Conservation (phyloP, 208 protist species). For the Leishmania tarentolae region DNA sequence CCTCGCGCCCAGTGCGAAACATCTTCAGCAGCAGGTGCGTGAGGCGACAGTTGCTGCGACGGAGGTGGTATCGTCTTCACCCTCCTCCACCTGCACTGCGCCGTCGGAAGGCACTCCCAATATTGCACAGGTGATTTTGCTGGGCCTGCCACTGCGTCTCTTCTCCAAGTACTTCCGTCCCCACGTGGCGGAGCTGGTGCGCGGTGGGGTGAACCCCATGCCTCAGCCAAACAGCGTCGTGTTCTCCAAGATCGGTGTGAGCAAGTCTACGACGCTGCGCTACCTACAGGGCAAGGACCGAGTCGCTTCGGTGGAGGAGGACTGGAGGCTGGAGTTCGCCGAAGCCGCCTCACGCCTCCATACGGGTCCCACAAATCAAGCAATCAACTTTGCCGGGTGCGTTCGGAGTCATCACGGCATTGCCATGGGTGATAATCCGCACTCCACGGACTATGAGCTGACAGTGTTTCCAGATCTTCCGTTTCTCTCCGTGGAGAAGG, state of each 20-base stretch:
- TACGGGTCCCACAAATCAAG: slow-evolving; percentile 7
- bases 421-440: slow-evolving; percentile 85
- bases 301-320: slow-evolving; percentile 18
- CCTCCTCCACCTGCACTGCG: not conserved
- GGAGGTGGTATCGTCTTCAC: not conserved
- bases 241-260: slow-evolving; percentile 86
- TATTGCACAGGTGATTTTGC: slow-evolving; percentile 81
- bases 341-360: not conserved
- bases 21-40: slow-evolving; percentile 9
- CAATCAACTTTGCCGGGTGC: slow-evolving; percentile 32
- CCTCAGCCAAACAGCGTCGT: slow-evolving; percentile 91
- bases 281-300: slow-evolving; percentile 70
- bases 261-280: slow-evolving; percentile 82
- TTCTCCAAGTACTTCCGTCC: slow-evolving; percentile 71
- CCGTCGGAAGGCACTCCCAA: slow-evolving; percentile 14
- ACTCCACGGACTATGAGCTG: slow-evolving; percentile 81
- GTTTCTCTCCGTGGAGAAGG: slow-evolving; percentile 80
- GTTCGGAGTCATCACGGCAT: slow-evolving; percentile 44
- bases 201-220: slow-evolving; percentile 66
- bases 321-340: slow-evolving; percentile 12
- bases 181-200: slow-evolving; percentile 43
- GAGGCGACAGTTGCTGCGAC: not conserved
- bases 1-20: slow-evolving; percentile 17
- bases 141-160: slow-evolving; percentile 73
- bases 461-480: slow-evolving; percentile 72